Conservation (phyloP, 495 filamentous ascomycete species). For the Penicillium diatomitis region DNA sequence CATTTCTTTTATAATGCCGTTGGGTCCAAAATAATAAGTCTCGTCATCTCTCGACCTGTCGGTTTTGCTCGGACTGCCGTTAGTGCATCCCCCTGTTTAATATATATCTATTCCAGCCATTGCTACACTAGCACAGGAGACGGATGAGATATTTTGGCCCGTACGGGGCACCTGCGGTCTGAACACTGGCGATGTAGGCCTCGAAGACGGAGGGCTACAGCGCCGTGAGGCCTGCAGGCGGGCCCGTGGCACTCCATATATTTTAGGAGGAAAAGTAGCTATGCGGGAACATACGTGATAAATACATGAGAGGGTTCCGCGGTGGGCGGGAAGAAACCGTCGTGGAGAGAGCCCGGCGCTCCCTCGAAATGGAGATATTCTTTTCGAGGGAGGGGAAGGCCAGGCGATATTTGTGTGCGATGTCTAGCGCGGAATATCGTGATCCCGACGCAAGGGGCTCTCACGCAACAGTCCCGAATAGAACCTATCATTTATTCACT, state of each 20-base stretch:
- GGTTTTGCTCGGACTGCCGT: too few species aligned
- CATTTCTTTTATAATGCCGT: too few species aligned
- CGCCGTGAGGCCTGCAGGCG: conserved; percentile 1
- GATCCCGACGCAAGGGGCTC: background rate
- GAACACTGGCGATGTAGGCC: conserved; percentile 2
- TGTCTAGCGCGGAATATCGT: background rate
- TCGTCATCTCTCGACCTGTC: too few species aligned
- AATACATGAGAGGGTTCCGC: background rate
- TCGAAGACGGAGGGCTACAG: conserved; percentile 3
- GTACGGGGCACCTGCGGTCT: conserved; percentile 4
- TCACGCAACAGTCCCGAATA: background rate
- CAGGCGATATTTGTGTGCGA: background rate
- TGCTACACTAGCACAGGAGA: conserved; percentile 1
- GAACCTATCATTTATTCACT: background rate
- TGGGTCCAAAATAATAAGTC: too few species aligned
- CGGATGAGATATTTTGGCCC: conserved; percentile 1
- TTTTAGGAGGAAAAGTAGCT: background rate
- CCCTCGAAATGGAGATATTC: too few species aligned
- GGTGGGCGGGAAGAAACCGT: background rate
- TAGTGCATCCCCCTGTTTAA: too few species aligned
- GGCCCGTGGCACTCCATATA: conserved; percentile 1
- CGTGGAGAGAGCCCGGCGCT: conserved; percentile 2
- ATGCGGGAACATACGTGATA: background rate
- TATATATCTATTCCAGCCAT: background rate
- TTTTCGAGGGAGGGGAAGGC: too few species aligned